A percentile compares a stretch with the other conserved stretches of the same genome.
phyloP scores from a whole-genome alignment of 345 rosid genomes.

The Eutrema heterophyllum region DNA sequence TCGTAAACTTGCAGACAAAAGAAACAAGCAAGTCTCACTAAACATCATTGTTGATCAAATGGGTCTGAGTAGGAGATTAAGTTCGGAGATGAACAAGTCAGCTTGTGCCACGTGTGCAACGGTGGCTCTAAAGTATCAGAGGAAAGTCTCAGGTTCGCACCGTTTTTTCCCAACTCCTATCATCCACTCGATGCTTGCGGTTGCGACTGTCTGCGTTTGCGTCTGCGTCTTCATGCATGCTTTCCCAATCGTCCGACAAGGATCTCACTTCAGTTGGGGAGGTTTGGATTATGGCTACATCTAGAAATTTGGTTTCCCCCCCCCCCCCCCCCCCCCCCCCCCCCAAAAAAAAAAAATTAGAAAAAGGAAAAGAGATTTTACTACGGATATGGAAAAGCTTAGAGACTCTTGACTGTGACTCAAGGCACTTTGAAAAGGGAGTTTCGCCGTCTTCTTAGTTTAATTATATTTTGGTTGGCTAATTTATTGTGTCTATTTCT shows the following conservation, averaged over 20 bases:
- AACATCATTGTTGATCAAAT: constrained; percentile 36
- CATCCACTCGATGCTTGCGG: constrained; percentile 75
- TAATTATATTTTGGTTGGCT: constrained; percentile 17
- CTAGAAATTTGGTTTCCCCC: constrained; percentile 31
- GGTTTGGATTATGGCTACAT: constrained; percentile 61
- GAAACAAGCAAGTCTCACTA: constrained; percentile 66
- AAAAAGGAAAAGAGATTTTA: neutral
- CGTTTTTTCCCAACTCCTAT: constrained; percentile 75
- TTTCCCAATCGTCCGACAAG: constrained; percentile 49
- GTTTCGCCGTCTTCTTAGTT: neutral
- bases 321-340: too few relatives aligned
- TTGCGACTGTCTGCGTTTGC: constrained; percentile 91
- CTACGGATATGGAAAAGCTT: constrained; percentile 1
- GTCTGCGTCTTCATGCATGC: constrained; percentile 81
- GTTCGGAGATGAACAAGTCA: constrained; percentile 13
- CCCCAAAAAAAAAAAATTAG: neutral
- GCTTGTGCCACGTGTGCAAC: constrained; percentile 63
- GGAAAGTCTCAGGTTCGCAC: constrained; percentile 42
- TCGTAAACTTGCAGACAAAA: constrained; percentile 58
- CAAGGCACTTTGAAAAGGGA: too few relatives aligned
- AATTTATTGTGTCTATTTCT: constrained; percentile 13
- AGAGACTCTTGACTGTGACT: constrained; percentile 19
- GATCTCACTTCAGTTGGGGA: constrained; percentile 80
- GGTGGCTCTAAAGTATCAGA: constrained; percentile 42
- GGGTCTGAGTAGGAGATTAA: constrained; percentile 20